These are phyloP conservation scores for Camelina hispida DNA, from an alignment of 345 rosid species.

Conservation along the genomic window DNA sequence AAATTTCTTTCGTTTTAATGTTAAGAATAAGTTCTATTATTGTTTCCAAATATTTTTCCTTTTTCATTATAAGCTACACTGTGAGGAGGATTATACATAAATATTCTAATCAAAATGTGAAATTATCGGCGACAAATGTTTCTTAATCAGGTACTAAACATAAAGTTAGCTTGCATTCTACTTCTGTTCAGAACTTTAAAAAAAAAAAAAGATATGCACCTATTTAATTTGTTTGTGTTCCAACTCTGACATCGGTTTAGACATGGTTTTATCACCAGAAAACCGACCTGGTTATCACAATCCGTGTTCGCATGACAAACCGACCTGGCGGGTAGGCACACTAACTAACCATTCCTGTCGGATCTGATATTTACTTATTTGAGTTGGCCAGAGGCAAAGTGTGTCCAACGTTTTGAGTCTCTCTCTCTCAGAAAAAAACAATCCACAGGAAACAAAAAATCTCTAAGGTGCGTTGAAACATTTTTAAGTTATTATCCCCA, in stretches of 20 bases:
- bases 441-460: slow-evolving; percentile 9
- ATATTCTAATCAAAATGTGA: too few relatives aligned
- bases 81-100: too few relatives aligned
- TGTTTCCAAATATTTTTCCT: too few relatives aligned
- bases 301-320: slow-evolving; percentile 5
- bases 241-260: neutral
- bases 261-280: neutral
- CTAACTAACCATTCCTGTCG: too few relatives aligned
- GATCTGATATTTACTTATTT: neutral
- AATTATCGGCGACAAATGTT: too few relatives aligned
- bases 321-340: neutral
- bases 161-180: too few relatives aligned
- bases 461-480: neutral
- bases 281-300: slow-evolving; percentile 8
- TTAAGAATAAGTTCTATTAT: too few relatives aligned
- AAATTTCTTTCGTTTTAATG: too few relatives aligned
- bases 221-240: neutral
- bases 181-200: too few relatives aligned
- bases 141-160: too few relatives aligned
- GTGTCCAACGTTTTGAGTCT: slow-evolving; percentile 3
- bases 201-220: neutral
- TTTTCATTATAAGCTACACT: too few relatives aligned
- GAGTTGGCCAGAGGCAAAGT: neutral
- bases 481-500: neutral
- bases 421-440: slow-evolving; percentile 5